phyloP scores from a whole-genome alignment of 2,329 filamentous ascomycete genomes.

The Alternaria alternata region DNA sequence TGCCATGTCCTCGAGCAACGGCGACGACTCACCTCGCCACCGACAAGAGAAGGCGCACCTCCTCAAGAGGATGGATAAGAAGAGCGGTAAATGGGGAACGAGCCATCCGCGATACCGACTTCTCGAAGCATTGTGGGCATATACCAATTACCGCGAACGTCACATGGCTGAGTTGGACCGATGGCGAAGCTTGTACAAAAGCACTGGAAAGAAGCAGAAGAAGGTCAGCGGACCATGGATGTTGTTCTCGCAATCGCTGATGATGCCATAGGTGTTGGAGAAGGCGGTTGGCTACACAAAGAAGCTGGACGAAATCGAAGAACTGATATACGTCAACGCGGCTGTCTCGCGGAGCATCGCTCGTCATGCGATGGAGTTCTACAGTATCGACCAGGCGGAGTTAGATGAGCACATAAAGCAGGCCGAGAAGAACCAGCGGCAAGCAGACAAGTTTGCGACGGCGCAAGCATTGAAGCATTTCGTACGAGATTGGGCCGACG shows the following conservation, averaged over 20 bases:
- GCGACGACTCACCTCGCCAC: constrained; percentile 19
- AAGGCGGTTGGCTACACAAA: constrained; percentile 29
- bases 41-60: constrained; percentile 30
- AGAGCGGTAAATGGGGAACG: constrained; percentile 28
- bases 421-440: constrained; percentile 43
- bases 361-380: constrained; percentile 56
- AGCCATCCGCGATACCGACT: constrained; percentile 32
- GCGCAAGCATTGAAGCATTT: constrained; percentile 65
- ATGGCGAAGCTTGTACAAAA: constrained; percentile 34
- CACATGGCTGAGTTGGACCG: constrained; percentile 31
- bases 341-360: constrained; percentile 59
- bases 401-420: constrained; percentile 55
- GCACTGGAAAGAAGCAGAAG: constrained; percentile 34
- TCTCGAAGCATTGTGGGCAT: constrained; percentile 30
- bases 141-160: constrained; percentile 27
- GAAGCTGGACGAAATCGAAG: constrained; percentile 58
- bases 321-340: constrained; percentile 57
- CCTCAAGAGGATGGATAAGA: constrained; percentile 28
- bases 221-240: constrained; percentile 12
- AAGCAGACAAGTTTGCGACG: constrained; percentile 59
- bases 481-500: constrained; percentile 64
- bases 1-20: constrained; percentile 13
- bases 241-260: neutral
- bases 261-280: constrained; percentile 24
- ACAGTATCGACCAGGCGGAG: constrained; percentile 56